Evolutionary conservation across 257 asterid species (phyloP).

Genomic region (Plectranthus barbatus): DNA sequence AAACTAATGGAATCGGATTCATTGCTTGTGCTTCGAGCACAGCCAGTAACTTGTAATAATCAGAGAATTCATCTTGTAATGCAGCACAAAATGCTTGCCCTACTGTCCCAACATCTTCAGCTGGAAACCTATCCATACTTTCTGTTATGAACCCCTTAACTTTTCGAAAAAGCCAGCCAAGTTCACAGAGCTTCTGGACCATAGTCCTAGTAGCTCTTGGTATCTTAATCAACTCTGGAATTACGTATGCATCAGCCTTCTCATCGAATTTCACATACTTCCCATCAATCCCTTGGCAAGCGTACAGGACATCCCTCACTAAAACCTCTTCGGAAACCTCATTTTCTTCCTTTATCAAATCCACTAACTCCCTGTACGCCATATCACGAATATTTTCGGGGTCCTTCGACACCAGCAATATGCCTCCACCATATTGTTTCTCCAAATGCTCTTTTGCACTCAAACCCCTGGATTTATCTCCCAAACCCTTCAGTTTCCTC

Average conservation of each 20-base stretch:
- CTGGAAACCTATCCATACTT: constrained; percentile 63
- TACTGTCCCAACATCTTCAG: constrained; percentile 89
- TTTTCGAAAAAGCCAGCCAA: constrained; percentile 90
- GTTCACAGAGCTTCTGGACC: constrained; percentile 83
- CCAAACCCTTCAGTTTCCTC: constrained; percentile 33
- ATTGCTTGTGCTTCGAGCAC: constrained; percentile 94
- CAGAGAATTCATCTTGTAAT: constrained; percentile 85
- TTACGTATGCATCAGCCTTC: constrained; percentile 55
- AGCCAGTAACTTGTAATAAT: constrained; percentile 74
- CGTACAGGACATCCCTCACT: constrained; percentile 90
- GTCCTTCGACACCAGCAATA: constrained; percentile 71
- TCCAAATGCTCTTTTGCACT: constrained; percentile 41
- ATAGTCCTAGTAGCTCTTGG: constrained; percentile 61
- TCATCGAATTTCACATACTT: constrained; percentile 64
- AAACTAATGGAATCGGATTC: constrained; percentile 89
- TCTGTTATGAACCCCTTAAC: constrained; percentile 67
- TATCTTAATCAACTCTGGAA: constrained; percentile 55
- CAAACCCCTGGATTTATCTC: constrained; percentile 29
- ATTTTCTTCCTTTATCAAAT: constrained; percentile 71
- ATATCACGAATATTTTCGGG: constrained; percentile 75
- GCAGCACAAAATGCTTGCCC: constrained; percentile 99
- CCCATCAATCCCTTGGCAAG: constrained; percentile 96
- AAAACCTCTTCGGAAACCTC: constrained; percentile 76
- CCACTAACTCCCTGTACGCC: constrained; percentile 69
- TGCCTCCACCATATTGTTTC: constrained; percentile 67